A percentile compares a stretch with the other conserved stretches of the same genome.
phyloP scores from a whole-genome alignment of 2,329 filamentous ascomycete species.

The Penicillium oxalicum region DNA sequence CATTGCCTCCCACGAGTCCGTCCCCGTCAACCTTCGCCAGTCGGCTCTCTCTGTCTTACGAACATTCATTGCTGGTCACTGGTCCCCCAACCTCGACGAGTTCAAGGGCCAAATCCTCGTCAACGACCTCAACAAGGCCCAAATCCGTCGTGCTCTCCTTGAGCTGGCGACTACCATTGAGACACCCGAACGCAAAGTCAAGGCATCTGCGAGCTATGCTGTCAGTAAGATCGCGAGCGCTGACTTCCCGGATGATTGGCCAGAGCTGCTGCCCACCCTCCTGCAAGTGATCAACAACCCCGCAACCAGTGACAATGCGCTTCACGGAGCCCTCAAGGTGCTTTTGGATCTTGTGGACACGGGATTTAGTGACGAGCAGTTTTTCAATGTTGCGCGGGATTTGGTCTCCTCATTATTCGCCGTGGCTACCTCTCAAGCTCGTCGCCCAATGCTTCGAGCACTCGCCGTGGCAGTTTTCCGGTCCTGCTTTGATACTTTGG shows the following conservation, averaged over 20 bases:
- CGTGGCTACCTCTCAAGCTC: slow-evolving; percentile 68
- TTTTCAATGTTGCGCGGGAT: slow-evolving; percentile 81
- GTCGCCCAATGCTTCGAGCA: slow-evolving; percentile 71
- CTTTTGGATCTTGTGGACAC: slow-evolving; percentile 87
- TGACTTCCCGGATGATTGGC: slow-evolving; percentile 95
- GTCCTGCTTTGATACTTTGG: slow-evolving; percentile 86
- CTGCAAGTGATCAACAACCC: slow-evolving; percentile 64
- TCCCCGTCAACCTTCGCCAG: slow-evolving; percentile 72
- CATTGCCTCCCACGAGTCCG: slow-evolving; percentile 69
- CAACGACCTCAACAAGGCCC: slow-evolving; percentile 64
- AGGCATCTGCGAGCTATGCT: slow-evolving; percentile 77
- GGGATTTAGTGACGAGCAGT: slow-evolving; percentile 87
- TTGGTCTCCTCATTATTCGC: slow-evolving; percentile 79
- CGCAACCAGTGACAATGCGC: slow-evolving; percentile 66
- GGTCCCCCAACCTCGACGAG: slow-evolving; percentile 71
- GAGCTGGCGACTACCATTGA: slow-evolving; percentile 68
- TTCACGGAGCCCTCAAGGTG: slow-evolving; percentile 85
- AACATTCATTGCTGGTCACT: slow-evolving; percentile 76
- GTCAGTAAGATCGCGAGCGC: slow-evolving; percentile 90
- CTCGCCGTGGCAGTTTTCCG: slow-evolving; percentile 87
- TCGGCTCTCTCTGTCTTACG: slow-evolving; percentile 74
- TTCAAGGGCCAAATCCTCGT: slow-evolving; percentile 63
- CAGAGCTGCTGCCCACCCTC: slow-evolving; percentile 74
- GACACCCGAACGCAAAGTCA: slow-evolving; percentile 73
- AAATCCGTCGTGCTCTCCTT: slow-evolving; percentile 68